Base-by-base conservation (phyloP, 2,329 filamentous ascomycete genomes). In the Venturia pyrina region DNA sequence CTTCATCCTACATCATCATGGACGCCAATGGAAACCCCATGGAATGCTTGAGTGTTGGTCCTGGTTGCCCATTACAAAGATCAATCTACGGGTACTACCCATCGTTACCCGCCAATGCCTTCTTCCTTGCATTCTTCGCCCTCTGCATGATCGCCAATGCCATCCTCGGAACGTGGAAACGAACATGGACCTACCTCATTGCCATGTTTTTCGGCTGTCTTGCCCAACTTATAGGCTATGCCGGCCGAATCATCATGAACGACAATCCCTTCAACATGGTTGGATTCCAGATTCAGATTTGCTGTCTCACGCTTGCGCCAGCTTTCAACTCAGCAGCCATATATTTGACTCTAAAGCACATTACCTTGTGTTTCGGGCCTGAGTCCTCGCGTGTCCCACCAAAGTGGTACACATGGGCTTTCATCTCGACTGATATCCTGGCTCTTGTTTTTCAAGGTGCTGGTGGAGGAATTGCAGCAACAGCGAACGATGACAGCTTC, bases 281-380 rank as follows among this genome's bases (percentile, higher is more conserved):
- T 64, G 79, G 81, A 67, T 87, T 87, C 75, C 75, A 86, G 73
- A 80, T 83, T 59, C 83, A 87, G 68, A 85, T 87, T 73, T 81
- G 80, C 75, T 78, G 80, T 74, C 83, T 86, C 75, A 83, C 85
- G 74, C 78, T 85, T 63, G 82, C 78, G n/a, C 83, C 83, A 43
- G 70, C 85, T 40, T 79, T 88, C 67, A 78, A 87, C 74, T 85
- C 84, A 74, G 83, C 85, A 69, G 81, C 80, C 71, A 82, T 88
- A 73, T 88, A 88, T 76, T 81, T 88, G 34, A 86, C 83, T 3
- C 81, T 88, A 67, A 85, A 86, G 73, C 85, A 87, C 77, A 74
- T 84, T 69, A 79, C 81, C 66, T 75, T 83, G 43, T 74, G 78
- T 60, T 76, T 85, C 68, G 78, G 77, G 73, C 79, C 83, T 10